These are phyloP conservation scores for Phytophthora tentaculata DNA, from an alignment of 352 stramenopile species.

Conservation along the genomic window DNA sequence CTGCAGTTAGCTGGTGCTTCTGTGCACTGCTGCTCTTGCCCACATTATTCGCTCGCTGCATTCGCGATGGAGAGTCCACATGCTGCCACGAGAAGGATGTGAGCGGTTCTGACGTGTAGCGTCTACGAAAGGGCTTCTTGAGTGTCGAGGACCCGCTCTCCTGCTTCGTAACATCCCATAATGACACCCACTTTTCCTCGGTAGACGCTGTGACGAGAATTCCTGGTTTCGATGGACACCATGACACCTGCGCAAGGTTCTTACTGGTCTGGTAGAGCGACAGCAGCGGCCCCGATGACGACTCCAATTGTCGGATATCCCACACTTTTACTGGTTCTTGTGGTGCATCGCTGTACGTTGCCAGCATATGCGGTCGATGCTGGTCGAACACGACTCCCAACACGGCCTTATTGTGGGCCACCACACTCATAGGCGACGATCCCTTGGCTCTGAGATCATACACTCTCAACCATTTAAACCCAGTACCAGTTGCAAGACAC, in stretches of 20 bases:
- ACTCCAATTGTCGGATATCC: slow-evolving; percentile 86
- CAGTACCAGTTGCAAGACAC: slow-evolving; percentile 81
- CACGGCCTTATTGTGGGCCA: slow-evolving; percentile 87
- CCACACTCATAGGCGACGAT: slow-evolving; percentile 76
- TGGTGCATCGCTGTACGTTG: slow-evolving; percentile 83
- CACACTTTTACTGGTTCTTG: slow-evolving; percentile 88
- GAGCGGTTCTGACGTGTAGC: slow-evolving; percentile 80
- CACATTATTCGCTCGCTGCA: slow-evolving; percentile 25
- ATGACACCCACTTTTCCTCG: slow-evolving; percentile 84
- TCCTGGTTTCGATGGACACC: slow-evolving; percentile 82
- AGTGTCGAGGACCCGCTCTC: slow-evolving; percentile 52
- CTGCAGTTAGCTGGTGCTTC: slow-evolving; percentile 48
- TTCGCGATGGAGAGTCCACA: slow-evolving; percentile 35
- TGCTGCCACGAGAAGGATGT: slow-evolving; percentile 86
- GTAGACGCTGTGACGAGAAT: slow-evolving; percentile 80
- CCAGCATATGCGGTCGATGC: slow-evolving; percentile 81
- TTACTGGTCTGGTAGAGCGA: slow-evolving; percentile 79
- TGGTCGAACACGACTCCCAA: slow-evolving; percentile 83
- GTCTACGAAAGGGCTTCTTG: slow-evolving; percentile 78
- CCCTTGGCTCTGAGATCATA: slow-evolving; percentile 77
- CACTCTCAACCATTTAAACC: slow-evolving; percentile 89
- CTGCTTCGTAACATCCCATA: slow-evolving; percentile 83
- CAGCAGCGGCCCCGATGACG: slow-evolving; percentile 64
- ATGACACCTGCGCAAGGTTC: slow-evolving; percentile 77
- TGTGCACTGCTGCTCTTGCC: slow-evolving; percentile 33